Conservation (phyloP, 2,329 filamentous ascomycete genomes). For the Arthrocladium fulminans region DNA sequence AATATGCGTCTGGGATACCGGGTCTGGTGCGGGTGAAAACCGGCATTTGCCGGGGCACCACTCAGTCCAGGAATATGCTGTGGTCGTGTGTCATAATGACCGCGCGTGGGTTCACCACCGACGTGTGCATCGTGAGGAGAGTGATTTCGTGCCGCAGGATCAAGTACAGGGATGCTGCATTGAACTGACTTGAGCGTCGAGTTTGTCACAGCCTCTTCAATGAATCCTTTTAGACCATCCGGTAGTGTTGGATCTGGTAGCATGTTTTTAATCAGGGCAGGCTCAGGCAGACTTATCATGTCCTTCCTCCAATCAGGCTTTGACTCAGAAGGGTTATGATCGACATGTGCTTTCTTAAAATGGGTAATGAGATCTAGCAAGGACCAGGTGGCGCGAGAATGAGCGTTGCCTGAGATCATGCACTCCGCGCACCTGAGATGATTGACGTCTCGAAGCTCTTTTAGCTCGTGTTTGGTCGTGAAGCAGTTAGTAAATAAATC, state of each 20-base stretch:
- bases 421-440: slow-evolving; percentile 50
- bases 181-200: background rate
- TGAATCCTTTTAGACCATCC: background rate
- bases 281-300: slow-evolving; percentile 53
- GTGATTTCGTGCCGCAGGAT: background rate
- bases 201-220: slow-evolving; percentile 1
- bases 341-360: slow-evolving; percentile 32
- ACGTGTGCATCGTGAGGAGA: background rate
- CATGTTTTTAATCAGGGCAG: slow-evolving; percentile 37
- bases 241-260: slow-evolving; percentile 19
- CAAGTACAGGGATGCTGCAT: background rate
- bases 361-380: slow-evolving; percentile 29
- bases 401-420: slow-evolving; percentile 8
- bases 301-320: slow-evolving; percentile 49
- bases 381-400: slow-evolving; percentile 4
- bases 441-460: slow-evolving; percentile 46
- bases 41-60: background rate
- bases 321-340: slow-evolving; percentile 21
- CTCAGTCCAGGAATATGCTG: background rate
- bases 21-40: background rate
- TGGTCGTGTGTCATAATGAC: background rate
- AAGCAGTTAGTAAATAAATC: slow-evolving; percentile 52
- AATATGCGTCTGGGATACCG: background rate
- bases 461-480: slow-evolving; percentile 49
- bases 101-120: background rate